phyloP scores from a whole-genome alignment of 345 rosid species.

The Gossypium stocksii region DNA sequence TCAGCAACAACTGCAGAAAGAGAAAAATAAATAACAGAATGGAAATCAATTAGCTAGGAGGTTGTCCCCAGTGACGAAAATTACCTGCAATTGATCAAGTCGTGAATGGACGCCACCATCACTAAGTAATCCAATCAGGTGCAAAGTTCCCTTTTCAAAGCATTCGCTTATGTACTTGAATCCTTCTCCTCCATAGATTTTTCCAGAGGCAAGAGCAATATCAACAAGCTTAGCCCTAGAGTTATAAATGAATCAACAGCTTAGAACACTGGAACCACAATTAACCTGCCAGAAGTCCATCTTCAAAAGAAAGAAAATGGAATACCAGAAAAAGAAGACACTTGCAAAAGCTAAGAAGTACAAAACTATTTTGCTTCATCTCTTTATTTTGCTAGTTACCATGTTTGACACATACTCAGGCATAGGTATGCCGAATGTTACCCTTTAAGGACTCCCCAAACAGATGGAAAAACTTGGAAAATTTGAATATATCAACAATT shows the following conservation, averaged over 20 bases:
- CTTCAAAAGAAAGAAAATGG: not conserved
- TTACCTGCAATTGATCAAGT: slow-evolving; percentile 84
- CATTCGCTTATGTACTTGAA: slow-evolving; percentile 64
- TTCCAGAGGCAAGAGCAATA: slow-evolving; percentile 84
- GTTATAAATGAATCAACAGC: slow-evolving; percentile 13
- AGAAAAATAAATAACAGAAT: not conserved
- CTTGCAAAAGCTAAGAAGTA: not conserved
- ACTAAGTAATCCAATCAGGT: slow-evolving; percentile 85
- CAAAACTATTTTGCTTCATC: not conserved
- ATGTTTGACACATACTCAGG: not conserved
- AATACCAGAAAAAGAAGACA: not conserved
- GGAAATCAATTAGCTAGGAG: not conserved
- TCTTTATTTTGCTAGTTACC: not conserved
- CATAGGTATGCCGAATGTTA: not conserved
- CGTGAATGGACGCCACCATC: slow-evolving; percentile 99
- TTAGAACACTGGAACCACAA: not conserved
- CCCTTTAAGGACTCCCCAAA: not conserved
- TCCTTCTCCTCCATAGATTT: slow-evolving; percentile 78
- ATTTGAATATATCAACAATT: not conserved
- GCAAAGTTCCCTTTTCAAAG: slow-evolving; percentile 61
- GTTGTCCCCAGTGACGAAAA: not conserved
- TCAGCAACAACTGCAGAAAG: slow-evolving; percentile 61
- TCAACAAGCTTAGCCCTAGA: slow-evolving; percentile 52
- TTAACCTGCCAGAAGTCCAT: not conserved
- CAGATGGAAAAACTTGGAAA: not conserved